These are phyloP conservation scores for Cryptosporidium parvum DNA, from an alignment of 169 alveolate species.

Conservation along the genomic window DNA sequence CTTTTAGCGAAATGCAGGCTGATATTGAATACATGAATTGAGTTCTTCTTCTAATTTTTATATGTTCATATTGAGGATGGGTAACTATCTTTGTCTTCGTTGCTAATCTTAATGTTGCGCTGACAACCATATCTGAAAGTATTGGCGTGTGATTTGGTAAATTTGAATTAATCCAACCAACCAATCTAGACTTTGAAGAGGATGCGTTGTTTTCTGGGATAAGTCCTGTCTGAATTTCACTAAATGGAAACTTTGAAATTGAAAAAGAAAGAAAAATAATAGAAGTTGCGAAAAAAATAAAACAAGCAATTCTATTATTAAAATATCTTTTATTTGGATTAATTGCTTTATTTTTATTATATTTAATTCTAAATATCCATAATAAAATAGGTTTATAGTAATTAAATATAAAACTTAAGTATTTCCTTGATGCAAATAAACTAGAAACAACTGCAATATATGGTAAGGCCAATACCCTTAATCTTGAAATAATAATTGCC, in stretches of 20 bases:
- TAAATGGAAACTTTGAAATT: conserved; percentile 15
- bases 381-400: background rate
- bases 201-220: conserved; percentile 57
- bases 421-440: conserved; percentile 32
- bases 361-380: background rate
- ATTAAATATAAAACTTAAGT: background rate
- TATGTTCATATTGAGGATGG: conserved; percentile 80
- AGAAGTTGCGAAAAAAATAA: background rate
- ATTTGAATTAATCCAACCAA: conserved; percentile 66
- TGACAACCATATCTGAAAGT: conserved; percentile 77
- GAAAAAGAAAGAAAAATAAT: conserved; percentile 27
- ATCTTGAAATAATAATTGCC: conserved; percentile 47
- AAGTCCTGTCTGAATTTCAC: conserved; percentile 30
- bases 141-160: conserved; percentile 75
- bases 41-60: conserved; percentile 76
- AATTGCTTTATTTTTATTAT: background rate
- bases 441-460: conserved; percentile 48
- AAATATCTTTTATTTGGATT: background rate
- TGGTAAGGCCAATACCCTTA: conserved; percentile 74
- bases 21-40: conserved; percentile 76
- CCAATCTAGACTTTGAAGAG: conserved; percentile 54
- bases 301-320: background rate
- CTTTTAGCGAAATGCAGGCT: conserved; percentile 78
- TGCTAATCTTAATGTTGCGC: conserved; percentile 77
- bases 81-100: conserved; percentile 62